Evolutionary conservation across 2,329 filamentous ascomycete genomes (phyloP).

Genomic region (Ophiostoma sp.): DNA sequence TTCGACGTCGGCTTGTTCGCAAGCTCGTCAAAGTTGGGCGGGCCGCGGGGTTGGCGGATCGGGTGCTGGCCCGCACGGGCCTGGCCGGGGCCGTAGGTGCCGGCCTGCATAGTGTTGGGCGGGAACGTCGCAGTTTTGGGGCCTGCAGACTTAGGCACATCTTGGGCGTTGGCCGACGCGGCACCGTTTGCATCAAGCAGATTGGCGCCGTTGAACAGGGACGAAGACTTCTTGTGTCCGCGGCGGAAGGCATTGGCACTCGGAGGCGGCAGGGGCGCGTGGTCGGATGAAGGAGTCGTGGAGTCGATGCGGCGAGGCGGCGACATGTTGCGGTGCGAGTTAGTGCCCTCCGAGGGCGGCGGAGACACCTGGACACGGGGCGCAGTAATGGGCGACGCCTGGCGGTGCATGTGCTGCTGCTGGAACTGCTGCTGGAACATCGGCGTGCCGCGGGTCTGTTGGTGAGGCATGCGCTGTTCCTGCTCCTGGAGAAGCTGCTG

Average conservation of each 20-base stretch:
- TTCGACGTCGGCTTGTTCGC: constrained; percentile 83
- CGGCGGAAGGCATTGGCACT: constrained; percentile 90
- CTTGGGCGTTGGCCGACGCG: constrained; percentile 40
- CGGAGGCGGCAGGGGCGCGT: constrained; percentile 70
- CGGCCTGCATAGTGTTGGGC: constrained; percentile 65
- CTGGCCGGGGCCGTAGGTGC: constrained; percentile 88
- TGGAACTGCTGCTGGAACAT: constrained; percentile 19
- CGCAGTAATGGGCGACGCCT: constrained; percentile 50
- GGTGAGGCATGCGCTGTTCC: constrained; percentile 29
- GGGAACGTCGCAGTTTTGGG: constrained; percentile 79
- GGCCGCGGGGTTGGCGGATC: constrained; percentile 83
- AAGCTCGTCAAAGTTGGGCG: constrained; percentile 86
- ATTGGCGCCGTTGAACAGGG: constrained; percentile 44
- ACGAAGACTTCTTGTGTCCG: constrained; percentile 84
- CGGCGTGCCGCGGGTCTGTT: constrained; percentile 30
- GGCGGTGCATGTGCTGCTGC: constrained; percentile 40
- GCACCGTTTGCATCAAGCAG: constrained; percentile 48
- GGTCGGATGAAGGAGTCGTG: constrained; percentile 51
- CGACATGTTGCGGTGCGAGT: constrained; percentile 55
- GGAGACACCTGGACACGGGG: constrained; percentile 80
- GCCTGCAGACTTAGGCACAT: constrained; percentile 55
- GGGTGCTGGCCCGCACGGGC: constrained; percentile 92
- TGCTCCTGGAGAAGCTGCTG: constrained; percentile 43
- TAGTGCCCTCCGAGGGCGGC: constrained; percentile 55
- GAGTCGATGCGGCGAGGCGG: constrained; percentile 62